Base-by-base conservation (phyloP, 441 rosid species). In the Theobroma grandiflorum region DNA sequence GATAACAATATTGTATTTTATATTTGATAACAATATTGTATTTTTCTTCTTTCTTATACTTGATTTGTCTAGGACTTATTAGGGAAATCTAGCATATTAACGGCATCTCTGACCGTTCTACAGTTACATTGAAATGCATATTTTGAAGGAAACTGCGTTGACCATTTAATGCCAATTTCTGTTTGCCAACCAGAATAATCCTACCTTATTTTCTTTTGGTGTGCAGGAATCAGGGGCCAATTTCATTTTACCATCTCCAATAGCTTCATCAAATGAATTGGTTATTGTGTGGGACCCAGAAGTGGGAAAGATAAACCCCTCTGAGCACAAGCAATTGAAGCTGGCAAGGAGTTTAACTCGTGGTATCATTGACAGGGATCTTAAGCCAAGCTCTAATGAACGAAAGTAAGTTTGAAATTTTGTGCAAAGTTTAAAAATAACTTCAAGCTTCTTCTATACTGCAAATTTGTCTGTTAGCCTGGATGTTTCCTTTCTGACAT, bases 281-380 rank as follows among this genome's bases (percentile, higher is more conserved):
- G 99, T 95, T 79, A 88, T 88, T 65, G 98, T 95, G 59, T 95
- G 98, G 97, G 99, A 94, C 82, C 95, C 96, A 73, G 99, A 97
- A 82, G 83, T 95, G 75, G 99, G 99, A 83, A 95, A 80, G 91
- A 86, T 87, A 79, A 95, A 95, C 88, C 99, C 98, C 26, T 93
- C 98, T 35, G 99, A 97, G 90, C 96, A 94, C 88, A 97, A 97
- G 90, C 98, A 97, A 85, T 84, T 97, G 68, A 97, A 97, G 91
- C 89, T 97, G 70, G 99, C 99, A 33, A 93, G 99, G 88, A 95
- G 99, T 89, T 87, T 97, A 86, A 90, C 95, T 65, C 97, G 98
- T 81, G 98, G 98, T 76, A 95, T 94, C 75, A 97, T 95, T 79
- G 98, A 97, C 87, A 95, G 96, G 90, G 99, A 97, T 90, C 94